A percentile compares a stretch with the other conserved stretches of the same genome.
Evolutionary conservation across 441 rosid species (phyloP).

Genomic region (Brassica balearica): DNA sequence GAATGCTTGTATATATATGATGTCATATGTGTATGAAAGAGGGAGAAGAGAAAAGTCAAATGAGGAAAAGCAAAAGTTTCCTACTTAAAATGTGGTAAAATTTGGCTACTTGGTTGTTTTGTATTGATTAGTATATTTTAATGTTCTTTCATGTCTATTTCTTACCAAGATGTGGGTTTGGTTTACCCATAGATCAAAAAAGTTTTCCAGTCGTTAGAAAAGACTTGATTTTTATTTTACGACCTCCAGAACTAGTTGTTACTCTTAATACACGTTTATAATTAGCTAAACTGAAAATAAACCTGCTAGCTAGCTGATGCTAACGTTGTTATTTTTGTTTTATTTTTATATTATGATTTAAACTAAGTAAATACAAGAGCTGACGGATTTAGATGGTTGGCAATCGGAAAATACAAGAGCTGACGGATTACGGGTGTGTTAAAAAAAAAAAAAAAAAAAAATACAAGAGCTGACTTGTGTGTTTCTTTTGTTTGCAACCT

Average conservation of each 20-base stretch:
- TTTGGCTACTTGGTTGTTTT: slow-evolving; percentile 43
- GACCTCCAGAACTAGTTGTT: slow-evolving; percentile 11
- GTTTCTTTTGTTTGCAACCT: background rate
- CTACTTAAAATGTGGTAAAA: slow-evolving; percentile 44
- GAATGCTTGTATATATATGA: slow-evolving; percentile 39
- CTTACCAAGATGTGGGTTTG: slow-evolving; percentile 34
- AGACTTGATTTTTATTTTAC: slow-evolving; percentile 15
- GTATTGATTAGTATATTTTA: slow-evolving; percentile 12
- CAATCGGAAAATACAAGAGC: background rate
- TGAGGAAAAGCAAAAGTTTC: slow-evolving; percentile 36
- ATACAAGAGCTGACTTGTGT: background rate
- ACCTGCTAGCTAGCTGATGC: slow-evolving; percentile 7
- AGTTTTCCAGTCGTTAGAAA: slow-evolving; percentile 30
- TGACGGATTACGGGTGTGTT: background rate
- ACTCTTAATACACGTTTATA: background rate
- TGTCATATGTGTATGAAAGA: slow-evolving; percentile 21
- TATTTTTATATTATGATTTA: background rate
- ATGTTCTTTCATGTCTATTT: slow-evolving; percentile 31
- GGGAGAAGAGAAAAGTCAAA: slow-evolving; percentile 59
- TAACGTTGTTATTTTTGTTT: background rate
- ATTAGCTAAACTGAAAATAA: background rate
- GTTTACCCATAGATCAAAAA: slow-evolving; percentile 19
- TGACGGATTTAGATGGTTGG: background rate
- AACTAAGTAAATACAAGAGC: background rate
- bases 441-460: background rate